phyloP scores from a whole-genome alignment of 805 yeast genomes.

The Saccharomycopsis amapae region DNA sequence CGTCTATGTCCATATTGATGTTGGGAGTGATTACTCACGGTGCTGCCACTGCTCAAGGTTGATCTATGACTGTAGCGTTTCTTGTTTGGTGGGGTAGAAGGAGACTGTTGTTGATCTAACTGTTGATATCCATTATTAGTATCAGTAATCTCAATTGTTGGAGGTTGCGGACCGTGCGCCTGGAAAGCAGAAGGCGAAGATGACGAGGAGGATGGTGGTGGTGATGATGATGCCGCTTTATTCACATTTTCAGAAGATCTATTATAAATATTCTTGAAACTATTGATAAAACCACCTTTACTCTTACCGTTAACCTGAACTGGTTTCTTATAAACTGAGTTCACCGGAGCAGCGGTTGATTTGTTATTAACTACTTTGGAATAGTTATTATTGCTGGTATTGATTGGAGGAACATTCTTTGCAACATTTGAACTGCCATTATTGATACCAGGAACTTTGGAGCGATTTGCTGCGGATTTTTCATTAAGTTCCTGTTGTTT shows the following conservation, averaged over 20 bases:
- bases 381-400: not conserved
- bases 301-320: not conserved
- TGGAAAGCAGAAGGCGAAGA: no score
- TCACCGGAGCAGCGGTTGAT: not conserved
- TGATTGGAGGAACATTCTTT: not conserved
- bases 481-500: constrained; percentile 4
- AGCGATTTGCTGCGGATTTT: not conserved
- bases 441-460: no score
- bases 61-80: not conserved
- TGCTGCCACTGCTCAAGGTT: not conserved
- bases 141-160: constrained; percentile 5
- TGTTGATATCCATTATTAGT: not conserved
- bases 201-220: not conserved
- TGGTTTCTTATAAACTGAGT: not conserved
- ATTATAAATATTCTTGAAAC: constrained; percentile 3
- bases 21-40: constrained; percentile 4
- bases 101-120: not conserved
- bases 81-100: no score
- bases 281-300: constrained; percentile 3
- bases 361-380: not conserved
- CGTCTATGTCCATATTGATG: constrained; percentile 8
- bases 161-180: not conserved
- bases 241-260: not conserved
- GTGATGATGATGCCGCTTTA: not conserved
- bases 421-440: no score